These are phyloP conservation scores for Saccharomycopsis crataegensis DNA, from an alignment of 1,139 yeast genomes.

Conservation along the genomic window DNA sequence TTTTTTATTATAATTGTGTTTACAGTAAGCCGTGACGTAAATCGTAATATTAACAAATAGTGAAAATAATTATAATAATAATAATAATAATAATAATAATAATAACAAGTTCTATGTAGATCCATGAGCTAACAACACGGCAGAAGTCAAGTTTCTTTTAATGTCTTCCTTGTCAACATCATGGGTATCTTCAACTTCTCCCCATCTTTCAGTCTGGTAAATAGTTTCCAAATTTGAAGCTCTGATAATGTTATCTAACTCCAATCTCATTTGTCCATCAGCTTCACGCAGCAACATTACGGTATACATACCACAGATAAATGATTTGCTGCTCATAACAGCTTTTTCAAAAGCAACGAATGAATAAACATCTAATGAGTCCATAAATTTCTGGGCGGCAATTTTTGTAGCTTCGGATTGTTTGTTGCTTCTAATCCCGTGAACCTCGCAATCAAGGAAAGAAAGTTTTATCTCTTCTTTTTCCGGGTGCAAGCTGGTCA, in stretches of 20 bases:
- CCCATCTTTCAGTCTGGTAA: constrained; percentile 87
- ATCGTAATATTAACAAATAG: too few species aligned
- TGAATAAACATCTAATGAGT: constrained; percentile 60
- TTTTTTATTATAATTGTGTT: too few species aligned
- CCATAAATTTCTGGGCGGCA: constrained; percentile 62
- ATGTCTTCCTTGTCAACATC: constrained; percentile 91
- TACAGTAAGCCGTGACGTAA: too few species aligned
- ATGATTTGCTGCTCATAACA: constrained; percentile 76
- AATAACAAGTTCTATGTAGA: not conserved
- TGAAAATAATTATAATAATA: too few species aligned
- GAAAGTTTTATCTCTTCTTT: constrained; percentile 36
- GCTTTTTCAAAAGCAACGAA: constrained; percentile 86
- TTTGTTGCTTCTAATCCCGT: constrained; percentile 72
- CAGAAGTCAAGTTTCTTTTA: constrained; percentile 72
- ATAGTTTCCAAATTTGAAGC: constrained; percentile 77
- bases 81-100: too few species aligned
- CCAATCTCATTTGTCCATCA: constrained; percentile 23
- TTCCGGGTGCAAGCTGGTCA: constrained; percentile 38
- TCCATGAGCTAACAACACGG: constrained; percentile 53
- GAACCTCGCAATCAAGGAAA: constrained; percentile 68
- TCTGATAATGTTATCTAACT: constrained; percentile 67
- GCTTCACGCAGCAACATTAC: constrained; percentile 27
- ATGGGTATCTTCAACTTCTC: constrained; percentile 97
- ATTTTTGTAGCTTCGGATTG: constrained; percentile 56
- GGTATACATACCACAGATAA: constrained; percentile 58